Percentiles rank a stretch among this genome's conserved stretches.
phyloP scores from a whole-genome alignment of 1,284 basidiomycete genomes.

The Ceratorhiza oryzae-sativae region DNA sequence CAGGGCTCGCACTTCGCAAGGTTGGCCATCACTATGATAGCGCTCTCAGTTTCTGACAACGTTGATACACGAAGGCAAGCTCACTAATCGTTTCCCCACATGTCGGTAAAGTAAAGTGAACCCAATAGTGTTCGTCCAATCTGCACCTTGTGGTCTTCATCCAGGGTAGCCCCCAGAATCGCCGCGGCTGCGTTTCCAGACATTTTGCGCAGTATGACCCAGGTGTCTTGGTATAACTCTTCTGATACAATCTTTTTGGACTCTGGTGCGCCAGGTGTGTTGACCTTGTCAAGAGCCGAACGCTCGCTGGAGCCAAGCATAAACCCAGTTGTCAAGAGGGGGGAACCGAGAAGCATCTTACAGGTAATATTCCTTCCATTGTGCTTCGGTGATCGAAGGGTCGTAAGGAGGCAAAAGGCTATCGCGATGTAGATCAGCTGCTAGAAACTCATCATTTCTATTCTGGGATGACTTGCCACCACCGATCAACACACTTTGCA shows the following conservation, averaged over 20 bases:
- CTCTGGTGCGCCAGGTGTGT: neutral
- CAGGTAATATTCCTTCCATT: constrained; percentile 29
- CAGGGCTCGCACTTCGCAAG: constrained; percentile 1
- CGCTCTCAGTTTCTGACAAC: neutral
- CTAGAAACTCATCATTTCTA: too few species aligned
- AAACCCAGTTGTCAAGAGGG: neutral
- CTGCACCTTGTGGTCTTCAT: constrained; percentile 20
- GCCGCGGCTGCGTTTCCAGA: constrained; percentile 19
- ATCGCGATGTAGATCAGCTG: neutral
- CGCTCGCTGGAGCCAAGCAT: neutral
- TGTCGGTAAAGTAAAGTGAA: constrained; percentile 21
- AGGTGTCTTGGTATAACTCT: constrained; percentile 7
- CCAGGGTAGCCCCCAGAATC: neutral
- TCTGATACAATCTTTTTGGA: constrained; percentile 1
- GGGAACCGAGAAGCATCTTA: neutral
- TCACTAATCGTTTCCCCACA: constrained; percentile 5
- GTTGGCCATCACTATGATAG: neutral
- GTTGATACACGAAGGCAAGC: neutral
- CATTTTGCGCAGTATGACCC: constrained; percentile 9
- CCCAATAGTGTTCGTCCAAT: constrained; percentile 20
- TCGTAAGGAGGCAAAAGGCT: constrained; percentile 29
- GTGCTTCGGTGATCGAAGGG: constrained; percentile 8
- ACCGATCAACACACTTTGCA: constrained; percentile 15
- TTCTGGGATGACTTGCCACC: constrained; percentile 9
- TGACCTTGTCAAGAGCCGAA: constrained; percentile 23